phyloP scores from a whole-genome alignment of 768 basidiomycete genomes.

The Calocybe cyanea region DNA sequence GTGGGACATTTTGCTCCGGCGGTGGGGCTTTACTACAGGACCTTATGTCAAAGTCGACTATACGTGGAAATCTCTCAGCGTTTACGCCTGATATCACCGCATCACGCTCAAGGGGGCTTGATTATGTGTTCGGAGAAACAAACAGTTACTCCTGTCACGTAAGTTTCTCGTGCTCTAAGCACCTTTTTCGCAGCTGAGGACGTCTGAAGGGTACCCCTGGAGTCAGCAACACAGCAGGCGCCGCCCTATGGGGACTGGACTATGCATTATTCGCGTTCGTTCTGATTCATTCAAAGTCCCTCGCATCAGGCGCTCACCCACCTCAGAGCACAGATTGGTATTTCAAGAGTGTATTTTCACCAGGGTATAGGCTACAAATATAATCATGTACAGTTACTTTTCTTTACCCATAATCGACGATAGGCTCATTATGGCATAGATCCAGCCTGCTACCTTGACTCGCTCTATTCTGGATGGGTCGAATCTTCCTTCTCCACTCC shows the following conservation, averaged over 20 bases:
- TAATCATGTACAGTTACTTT: slow-evolving; percentile 43
- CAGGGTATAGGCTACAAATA: slow-evolving; percentile 72
- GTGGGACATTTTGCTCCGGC: slow-evolving; percentile 62
- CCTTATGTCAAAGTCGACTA: slow-evolving; percentile 59
- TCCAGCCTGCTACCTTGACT: slow-evolving; percentile 59
- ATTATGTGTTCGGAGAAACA: slow-evolving; percentile 62
- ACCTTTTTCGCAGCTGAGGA: not conserved
- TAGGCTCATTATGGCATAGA: slow-evolving; percentile 28
- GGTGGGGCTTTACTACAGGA: slow-evolving; percentile 51
- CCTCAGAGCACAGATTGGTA: slow-evolving; percentile 31
- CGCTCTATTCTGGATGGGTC: slow-evolving; percentile 56
- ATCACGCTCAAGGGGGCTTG: slow-evolving; percentile 38
- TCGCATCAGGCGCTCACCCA: not conserved
- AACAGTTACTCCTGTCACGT: slow-evolving; percentile 49
- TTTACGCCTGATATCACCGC: slow-evolving; percentile 54
- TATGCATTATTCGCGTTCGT: slow-evolving; percentile 44
- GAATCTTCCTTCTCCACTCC: slow-evolving; percentile 41
- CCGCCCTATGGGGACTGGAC: slow-evolving; percentile 55
- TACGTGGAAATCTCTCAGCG: slow-evolving; percentile 51
- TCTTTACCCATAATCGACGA: not conserved
- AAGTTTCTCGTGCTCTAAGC: slow-evolving; percentile 11
- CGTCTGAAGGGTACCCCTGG: slow-evolving; percentile 30
- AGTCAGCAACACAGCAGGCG: slow-evolving; percentile 54
- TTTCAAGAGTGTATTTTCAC: slow-evolving; percentile 58
- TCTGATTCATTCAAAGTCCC: not conserved